Evolutionary conservation across 345 rosid genomes (phyloP).

Genomic region (Euphorbia peplus): DNA sequence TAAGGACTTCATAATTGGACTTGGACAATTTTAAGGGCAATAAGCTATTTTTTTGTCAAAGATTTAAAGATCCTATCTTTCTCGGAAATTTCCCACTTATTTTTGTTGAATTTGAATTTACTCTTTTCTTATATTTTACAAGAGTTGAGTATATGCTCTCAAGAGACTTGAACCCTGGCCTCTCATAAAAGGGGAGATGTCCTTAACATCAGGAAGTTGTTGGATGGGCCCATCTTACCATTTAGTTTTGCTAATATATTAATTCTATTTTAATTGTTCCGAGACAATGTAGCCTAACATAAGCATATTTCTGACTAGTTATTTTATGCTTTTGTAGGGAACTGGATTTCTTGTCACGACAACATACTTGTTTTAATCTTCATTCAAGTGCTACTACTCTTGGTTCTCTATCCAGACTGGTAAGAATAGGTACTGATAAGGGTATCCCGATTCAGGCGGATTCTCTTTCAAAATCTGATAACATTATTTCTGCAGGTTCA

Average conservation of each 20-base stretch:
- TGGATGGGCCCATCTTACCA: background rate
- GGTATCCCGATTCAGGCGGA: slow-evolving; percentile 15
- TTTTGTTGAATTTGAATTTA: background rate
- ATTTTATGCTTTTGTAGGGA: slow-evolving; percentile 53
- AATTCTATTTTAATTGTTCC: background rate
- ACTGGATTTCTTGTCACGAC: slow-evolving; percentile 78
- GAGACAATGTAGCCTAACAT: background rate
- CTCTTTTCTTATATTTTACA: background rate
- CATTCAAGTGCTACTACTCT: slow-evolving; percentile 87
- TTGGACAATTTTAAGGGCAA: background rate
- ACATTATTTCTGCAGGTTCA: slow-evolving; percentile 63
- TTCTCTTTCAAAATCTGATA: slow-evolving; percentile 11
- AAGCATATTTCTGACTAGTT: slow-evolving; percentile 7
- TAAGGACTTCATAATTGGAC: background rate
- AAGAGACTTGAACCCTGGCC: background rate
- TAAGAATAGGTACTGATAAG: slow-evolving; percentile 28
- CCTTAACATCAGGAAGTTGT: background rate
- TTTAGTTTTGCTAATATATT: background rate
- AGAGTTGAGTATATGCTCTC: background rate
- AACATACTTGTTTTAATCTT: slow-evolving; percentile 80
- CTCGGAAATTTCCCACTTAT: background rate
- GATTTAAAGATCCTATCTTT: background rate
- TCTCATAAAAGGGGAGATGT: background rate
- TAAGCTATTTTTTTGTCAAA: background rate
- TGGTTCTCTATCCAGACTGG: slow-evolving; percentile 88